Evolutionary conservation across 1,284 basidiomycete genomes (phyloP).

Genomic region (Sanghuangporus sanghuang): DNA sequence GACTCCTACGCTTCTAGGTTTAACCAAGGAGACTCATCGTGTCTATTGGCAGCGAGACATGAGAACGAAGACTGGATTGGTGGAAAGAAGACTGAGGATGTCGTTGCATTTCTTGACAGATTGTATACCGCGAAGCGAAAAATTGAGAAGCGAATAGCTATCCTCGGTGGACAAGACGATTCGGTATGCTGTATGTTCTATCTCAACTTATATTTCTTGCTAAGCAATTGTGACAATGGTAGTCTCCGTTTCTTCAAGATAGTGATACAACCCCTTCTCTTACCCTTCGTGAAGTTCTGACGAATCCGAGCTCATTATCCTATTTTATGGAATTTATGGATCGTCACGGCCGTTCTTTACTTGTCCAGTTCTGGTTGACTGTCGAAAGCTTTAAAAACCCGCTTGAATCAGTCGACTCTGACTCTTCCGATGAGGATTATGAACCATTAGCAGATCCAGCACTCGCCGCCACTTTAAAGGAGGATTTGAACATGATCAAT

Average conservation of each 20-base stretch:
- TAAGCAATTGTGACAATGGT: conserved; percentile 18
- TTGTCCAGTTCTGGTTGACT: conserved; percentile 96
- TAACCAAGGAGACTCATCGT: not conserved
- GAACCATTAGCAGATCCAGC: conserved; percentile 57
- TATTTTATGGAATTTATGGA: conserved; percentile 99
- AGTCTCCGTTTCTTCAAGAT: conserved; percentile 27
- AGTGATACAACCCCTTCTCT: conserved; percentile 24
- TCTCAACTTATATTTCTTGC: not conserved
- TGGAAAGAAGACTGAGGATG: conserved; percentile 75
- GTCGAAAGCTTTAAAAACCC: conserved; percentile 98
- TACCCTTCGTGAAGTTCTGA: conserved; percentile 68
- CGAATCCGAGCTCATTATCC: conserved; percentile 84
- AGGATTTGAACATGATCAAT: conserved; percentile 85
- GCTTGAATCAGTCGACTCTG: conserved; percentile 76
- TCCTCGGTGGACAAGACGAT: conserved; percentile 68
- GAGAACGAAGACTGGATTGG: conserved; percentile 83
- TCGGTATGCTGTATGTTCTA: conserved; percentile 37
- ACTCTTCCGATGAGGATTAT: conserved; percentile 61
- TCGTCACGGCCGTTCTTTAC: conserved; percentile 72
- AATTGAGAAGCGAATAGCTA: conserved; percentile 79
- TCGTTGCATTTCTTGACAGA: conserved; percentile 83
- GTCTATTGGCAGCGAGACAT: conserved; percentile 54
- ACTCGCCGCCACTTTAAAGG: conserved; percentile 59
- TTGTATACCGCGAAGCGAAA: conserved; percentile 84
- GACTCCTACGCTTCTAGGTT: conserved; percentile 18